A percentile compares a stretch with the other conserved stretches of the same genome.
Evolutionary conservation across 208 protist species (phyloP).

Genomic region (Trypanosoma cruzi): DNA sequence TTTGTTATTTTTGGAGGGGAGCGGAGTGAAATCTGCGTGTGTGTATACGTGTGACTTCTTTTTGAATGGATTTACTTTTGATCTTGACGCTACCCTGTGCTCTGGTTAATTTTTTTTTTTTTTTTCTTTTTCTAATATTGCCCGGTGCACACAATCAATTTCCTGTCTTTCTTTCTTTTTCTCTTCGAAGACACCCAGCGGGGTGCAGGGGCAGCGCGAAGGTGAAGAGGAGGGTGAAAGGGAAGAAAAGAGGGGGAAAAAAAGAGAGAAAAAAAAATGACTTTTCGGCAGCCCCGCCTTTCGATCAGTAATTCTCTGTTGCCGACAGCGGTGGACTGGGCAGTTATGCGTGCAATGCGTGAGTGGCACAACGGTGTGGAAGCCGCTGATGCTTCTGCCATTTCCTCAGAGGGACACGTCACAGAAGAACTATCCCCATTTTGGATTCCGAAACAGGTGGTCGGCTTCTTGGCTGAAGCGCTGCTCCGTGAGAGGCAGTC

Average conservation of each 20-base stretch:
- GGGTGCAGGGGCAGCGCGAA: neutral
- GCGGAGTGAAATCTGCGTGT: too few relatives aligned
- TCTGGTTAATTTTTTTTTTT: too few relatives aligned
- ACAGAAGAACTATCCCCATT: slow-evolving; percentile 15
- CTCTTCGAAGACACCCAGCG: neutral
- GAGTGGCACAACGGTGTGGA: slow-evolving; percentile 5
- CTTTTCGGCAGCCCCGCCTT: slow-evolving; percentile 8
- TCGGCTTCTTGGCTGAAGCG: neutral
- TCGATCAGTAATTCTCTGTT: slow-evolving; percentile 25
- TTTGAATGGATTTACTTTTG: too few relatives aligned
- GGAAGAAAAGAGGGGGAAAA: too few relatives aligned
- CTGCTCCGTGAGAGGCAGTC: neutral
- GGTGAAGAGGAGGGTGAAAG: neutral
- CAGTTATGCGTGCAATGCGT: slow-evolving; percentile 15
- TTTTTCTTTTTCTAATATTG: too few relatives aligned
- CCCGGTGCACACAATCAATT: too few relatives aligned
- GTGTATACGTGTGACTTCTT: too few relatives aligned
- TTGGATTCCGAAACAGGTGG: slow-evolving; percentile 18
- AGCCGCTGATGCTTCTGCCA: neutral
- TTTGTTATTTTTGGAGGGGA: too few relatives aligned
- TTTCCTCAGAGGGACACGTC: neutral
- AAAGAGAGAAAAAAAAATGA: slow-evolving; percentile 4
- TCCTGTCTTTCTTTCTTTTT: neutral
- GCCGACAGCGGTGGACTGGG: slow-evolving; percentile 26
- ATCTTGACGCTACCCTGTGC: too few relatives aligned